Base-by-base conservation (phyloP, 768 basidiomycete species). In the Candolleomyces efflorescens region DNA sequence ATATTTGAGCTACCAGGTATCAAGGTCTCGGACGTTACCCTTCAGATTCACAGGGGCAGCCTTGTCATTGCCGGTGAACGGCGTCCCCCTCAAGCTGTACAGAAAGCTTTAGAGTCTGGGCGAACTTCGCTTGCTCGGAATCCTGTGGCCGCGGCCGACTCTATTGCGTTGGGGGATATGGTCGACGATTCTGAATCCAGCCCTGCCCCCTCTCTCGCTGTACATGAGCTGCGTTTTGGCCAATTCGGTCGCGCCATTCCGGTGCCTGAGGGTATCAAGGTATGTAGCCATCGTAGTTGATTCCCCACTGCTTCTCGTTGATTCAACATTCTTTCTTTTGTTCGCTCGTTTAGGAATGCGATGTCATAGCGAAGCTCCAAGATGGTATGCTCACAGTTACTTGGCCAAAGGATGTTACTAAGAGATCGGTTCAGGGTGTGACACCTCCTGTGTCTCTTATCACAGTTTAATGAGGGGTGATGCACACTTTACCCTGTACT, bases 1-100 rank as follows among this genome's bases (percentile, higher is more conserved):
- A 69, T 75, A 6, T 73, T 79, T 52, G 80, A 81, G 59, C 61
- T 81, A 13, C 80, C 80, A 36, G 80, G 78, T 17, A 71, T 81
- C 47, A 71, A 69, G 48, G 71, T 65, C 9, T 61, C 64, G 10
- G 70, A 76, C 27, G 65, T 81, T 0, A 56, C 67, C 0, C 60
- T 80, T 2, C 61, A 66, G n/a, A 66, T 78, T 12, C 69, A 67
- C 15, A 69, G 71, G 0, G 71, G 67, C 0, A 55, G 63, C n/a
- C 67, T 79, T n/a, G 52, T 73, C 13, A 61, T 79, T 12, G 54
- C 63, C 2, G 76, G 77, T 32, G 66, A 68, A 36, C 72, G 77
- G 38, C 62, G 59, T 5, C 61, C 68, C 12, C 67, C 69, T 0
- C 59, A 62, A 6, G 17, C 55, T 2, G 52, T 56, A 13, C 55